Base-by-base conservation (phyloP, 1,139 yeast species). In the Candida albicans region DNA sequence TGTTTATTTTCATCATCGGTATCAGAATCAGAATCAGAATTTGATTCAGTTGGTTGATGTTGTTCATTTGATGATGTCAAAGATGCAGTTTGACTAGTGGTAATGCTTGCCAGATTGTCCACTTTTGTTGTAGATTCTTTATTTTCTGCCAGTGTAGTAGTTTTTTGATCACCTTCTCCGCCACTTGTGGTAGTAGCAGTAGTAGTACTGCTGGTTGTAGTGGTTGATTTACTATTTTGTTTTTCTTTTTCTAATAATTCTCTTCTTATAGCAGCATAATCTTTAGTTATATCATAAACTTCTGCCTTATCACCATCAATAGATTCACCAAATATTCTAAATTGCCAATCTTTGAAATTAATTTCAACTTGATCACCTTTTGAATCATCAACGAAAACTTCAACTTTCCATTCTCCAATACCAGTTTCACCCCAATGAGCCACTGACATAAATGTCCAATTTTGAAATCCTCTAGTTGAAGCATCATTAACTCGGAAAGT, bases 361-460 rank as follows among this genome's bases (percentile, higher is more conserved):
- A 91, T 81, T 7, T 62, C 61, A 50, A 61, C 63, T 13, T 47
- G 43, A 2, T 55, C 59, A 6, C 47, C 40, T 26, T 55, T 46
- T 12, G 48, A 47, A 10, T 54, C 55, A 25, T 56, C 57, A 8
- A 60, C 57, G 46, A 68, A 67, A 1, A 91, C 91, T 52, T 76
- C 79, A 24, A 93, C 58, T 30, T 67, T 80, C 99, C 99, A 95
- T 12, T 79, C 81, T 9, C 99, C 99, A 28, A 65, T 64, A 2
- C 95, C 95, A 1, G 63, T 50, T 60, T 90, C 97, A 30, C 96
- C 97, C 98, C 99, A 93, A 62, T 93, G 98, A 2, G 96, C 98
- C 18, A 95, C 98, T n/a, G 95, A 80, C 90, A 91, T 89, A 58
- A 93, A 93, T 1, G 90, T 87, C 99, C 99, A 95, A 52, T 85